Evolutionary conservation across 1,284 basidiomycete species (phyloP).

Genomic region (Moesziomyces aphidis): DNA sequence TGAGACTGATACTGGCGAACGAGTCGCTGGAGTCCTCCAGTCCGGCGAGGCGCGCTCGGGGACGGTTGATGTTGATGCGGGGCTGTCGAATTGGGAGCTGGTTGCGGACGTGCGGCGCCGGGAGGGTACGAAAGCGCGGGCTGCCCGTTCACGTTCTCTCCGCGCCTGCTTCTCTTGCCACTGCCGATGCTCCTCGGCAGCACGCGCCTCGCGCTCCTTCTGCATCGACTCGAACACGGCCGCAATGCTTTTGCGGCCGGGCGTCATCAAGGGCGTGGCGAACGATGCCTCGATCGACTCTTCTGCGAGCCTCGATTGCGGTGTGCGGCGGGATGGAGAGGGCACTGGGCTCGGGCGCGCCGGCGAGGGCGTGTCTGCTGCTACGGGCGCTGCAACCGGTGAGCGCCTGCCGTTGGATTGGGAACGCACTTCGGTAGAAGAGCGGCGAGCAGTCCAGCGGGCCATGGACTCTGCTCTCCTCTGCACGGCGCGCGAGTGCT

Average conservation of each 20-base stretch:
- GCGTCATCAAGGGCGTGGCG: conserved; percentile 15
- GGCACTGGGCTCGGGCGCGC: conserved; percentile 7
- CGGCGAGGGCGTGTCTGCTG: conserved; percentile 1
- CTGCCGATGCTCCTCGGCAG: conserved; percentile 30
- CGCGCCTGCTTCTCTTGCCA: conserved; percentile 41
- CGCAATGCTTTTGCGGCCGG: conserved; percentile 43
- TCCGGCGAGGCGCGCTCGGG: conserved; percentile 1
- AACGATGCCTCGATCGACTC: background rate
- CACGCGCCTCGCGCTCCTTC: conserved; percentile 35
- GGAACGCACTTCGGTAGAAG: conserved; percentile 3
- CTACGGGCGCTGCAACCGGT: too few species aligned
- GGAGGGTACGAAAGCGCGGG: conserved; percentile 21
- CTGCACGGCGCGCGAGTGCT: conserved; percentile 17
- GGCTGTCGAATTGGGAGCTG: conserved; percentile 21
- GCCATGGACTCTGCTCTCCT: conserved; percentile 35
- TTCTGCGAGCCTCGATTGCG: conserved; percentile 2
- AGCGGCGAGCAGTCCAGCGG: conserved; percentile 33
- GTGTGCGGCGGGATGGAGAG: conserved; percentile 5
- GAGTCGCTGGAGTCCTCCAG: background rate
- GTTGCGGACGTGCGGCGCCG: conserved; percentile 16
- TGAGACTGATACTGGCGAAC: conserved; percentile 9
- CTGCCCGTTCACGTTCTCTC: conserved; percentile 44
- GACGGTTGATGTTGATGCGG: conserved; percentile 1
- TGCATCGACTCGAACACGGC: conserved; percentile 50
- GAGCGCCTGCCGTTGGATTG: background rate